These are phyloP conservation scores for Cadophora malorum DNA, from an alignment of 2,329 filamentous ascomycete genomes.

Conservation along the genomic window DNA sequence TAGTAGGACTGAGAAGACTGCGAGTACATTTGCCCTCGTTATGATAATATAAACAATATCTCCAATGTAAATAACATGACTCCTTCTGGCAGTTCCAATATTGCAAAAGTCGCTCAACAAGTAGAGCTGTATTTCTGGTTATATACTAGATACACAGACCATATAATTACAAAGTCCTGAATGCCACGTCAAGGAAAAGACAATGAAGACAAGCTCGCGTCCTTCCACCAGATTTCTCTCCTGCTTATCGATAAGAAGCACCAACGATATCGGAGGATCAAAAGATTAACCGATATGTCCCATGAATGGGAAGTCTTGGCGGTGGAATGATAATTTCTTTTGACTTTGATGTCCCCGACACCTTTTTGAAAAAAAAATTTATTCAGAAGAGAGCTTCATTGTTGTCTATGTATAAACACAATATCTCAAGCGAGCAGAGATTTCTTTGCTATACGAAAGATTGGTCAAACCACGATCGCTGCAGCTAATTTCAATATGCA, in stretches of 20 bases:
- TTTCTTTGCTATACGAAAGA: not conserved
- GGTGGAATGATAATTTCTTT: not conserved
- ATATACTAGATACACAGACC: too few species aligned
- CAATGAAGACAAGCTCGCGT: too few species aligned
- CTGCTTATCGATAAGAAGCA: conserved; percentile 4
- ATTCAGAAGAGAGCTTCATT: not conserved
- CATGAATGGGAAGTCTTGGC: not conserved
- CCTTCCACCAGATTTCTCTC: too few species aligned
- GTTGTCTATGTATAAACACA: not conserved
- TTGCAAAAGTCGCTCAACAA: too few species aligned
- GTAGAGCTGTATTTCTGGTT: too few species aligned
- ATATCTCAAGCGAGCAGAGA: too few species aligned
- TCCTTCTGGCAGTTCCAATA: too few species aligned
- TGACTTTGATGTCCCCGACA: not conserved
- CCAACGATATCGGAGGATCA: not conserved
- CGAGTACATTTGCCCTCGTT: too few species aligned
- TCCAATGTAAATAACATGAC: not conserved
- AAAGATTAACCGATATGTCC: not conserved
- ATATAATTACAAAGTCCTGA: too few species aligned
- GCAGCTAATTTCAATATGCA: not conserved
- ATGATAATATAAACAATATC: not conserved
- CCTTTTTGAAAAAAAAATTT: not conserved
- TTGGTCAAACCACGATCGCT: not conserved
- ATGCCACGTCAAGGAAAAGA: too few species aligned
- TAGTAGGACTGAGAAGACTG: not conserved